These are phyloP conservation scores for Lolium rigidum DNA, from an alignment of 176 grass and related monocot species.

Conservation along the genomic window DNA sequence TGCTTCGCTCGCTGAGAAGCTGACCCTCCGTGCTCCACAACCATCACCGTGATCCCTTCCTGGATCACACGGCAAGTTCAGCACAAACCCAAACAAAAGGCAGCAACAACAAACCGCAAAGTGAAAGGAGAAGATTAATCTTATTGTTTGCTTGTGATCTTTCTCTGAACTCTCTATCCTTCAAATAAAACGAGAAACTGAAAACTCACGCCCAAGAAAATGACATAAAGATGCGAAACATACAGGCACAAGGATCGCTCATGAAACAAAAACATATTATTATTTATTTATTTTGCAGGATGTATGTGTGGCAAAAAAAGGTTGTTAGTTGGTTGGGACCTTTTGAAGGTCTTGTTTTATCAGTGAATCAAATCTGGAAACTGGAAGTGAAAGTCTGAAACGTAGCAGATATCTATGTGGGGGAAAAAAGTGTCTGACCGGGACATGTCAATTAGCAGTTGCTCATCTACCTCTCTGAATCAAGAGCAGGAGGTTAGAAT, in stretches of 20 bases:
- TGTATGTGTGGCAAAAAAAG: slow-evolving; percentile 44
- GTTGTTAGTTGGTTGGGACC: slow-evolving; percentile 18
- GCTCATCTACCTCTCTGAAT: slow-evolving; percentile 33
- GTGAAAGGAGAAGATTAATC: slow-evolving; percentile 35
- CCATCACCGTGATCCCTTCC: slow-evolving; percentile 46
- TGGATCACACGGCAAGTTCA: slow-evolving; percentile 46
- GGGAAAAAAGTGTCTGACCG: slow-evolving; percentile 9
- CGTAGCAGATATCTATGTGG: slow-evolving; percentile 20
- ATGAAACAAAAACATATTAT: neutral
- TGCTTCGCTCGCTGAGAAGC: slow-evolving; percentile 77
- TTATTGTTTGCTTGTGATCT: slow-evolving; percentile 41
- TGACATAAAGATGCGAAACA: neutral
- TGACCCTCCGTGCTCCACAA: slow-evolving; percentile 67
- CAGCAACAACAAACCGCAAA: slow-evolving; percentile 19
- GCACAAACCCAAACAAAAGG: slow-evolving; percentile 39
- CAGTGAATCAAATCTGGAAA: slow-evolving; percentile 42
- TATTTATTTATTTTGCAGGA: neutral
- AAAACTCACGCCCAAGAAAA: slow-evolving; percentile 14
- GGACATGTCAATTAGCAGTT: slow-evolving; percentile 30
- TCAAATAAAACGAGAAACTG: slow-evolving; percentile 46
- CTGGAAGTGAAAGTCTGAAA: slow-evolving; percentile 8
- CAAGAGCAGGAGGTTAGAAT: slow-evolving; percentile 20
- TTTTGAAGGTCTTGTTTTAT: slow-evolving; percentile 22
- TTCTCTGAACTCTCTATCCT: slow-evolving; percentile 41
- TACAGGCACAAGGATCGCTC: slow-evolving; percentile 41